Conservation (phyloP, 2,329 filamentous ascomycete genomes). For the Calonectria leucothoes region DNA sequence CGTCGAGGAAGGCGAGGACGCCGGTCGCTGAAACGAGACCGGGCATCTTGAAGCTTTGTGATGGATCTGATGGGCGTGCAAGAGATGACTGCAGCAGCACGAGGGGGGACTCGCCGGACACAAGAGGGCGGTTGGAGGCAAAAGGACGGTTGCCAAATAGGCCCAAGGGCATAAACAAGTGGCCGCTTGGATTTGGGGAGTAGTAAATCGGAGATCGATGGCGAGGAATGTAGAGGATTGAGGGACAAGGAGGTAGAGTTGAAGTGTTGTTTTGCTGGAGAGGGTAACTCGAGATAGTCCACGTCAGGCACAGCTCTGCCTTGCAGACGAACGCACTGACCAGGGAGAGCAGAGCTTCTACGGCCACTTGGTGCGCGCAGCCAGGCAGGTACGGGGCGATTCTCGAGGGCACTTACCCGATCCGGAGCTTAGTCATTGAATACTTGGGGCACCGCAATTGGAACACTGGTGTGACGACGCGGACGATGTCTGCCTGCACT, state of each 20-base stretch:
- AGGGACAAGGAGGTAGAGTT: constrained; percentile 31
- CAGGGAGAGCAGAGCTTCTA: constrained; percentile 32
- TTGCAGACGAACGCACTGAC: constrained; percentile 44
- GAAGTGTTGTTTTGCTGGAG: constrained; percentile 43
- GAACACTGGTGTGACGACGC: constrained; percentile 13
- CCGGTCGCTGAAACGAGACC: constrained; percentile 94
- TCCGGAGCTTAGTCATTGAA: constrained; percentile 26
- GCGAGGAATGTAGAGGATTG: constrained; percentile 21
- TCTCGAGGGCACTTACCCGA: constrained; percentile 34
- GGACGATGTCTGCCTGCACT: constrained; percentile 17
- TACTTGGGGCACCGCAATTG: constrained; percentile 1
- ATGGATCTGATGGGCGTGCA: constrained; percentile 33
- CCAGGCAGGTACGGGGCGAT: constrained; percentile 25
- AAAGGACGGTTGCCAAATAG: constrained; percentile 32
- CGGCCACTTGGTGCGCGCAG: constrained; percentile 13
- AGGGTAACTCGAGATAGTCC: constrained; percentile 50
- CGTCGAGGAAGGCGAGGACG: constrained; percentile 93
- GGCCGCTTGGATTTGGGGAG: constrained; percentile 8
- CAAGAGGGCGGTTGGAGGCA: constrained; percentile 26
- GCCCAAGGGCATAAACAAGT: constrained; percentile 37
- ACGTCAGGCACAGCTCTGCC: constrained; percentile 61
- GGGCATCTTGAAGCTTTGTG: constrained; percentile 72
- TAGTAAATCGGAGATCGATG: constrained; percentile 20
- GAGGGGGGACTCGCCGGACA: constrained; percentile 32
- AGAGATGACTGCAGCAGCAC: constrained; percentile 28